phyloP scores from a whole-genome alignment of 495 filamentous ascomycete species.

The Penicillium turbatum region DNA sequence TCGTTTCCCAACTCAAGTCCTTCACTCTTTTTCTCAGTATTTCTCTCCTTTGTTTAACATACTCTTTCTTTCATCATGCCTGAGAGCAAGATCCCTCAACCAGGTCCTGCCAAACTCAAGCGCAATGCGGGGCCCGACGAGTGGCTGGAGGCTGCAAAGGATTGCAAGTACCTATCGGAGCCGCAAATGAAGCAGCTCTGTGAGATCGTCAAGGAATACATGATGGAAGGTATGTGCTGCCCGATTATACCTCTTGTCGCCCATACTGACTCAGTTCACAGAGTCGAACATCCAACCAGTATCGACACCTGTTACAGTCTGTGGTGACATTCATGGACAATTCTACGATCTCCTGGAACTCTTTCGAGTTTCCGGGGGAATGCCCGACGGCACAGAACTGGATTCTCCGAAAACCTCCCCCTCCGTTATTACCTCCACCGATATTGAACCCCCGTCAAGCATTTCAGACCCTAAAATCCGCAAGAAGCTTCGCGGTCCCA shows the following conservation, averaged over 20 bases:
- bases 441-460: slow-evolving; percentile 80
- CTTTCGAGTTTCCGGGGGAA: slow-evolving; percentile 92
- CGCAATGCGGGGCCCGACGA: slow-evolving; percentile 85
- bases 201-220: slow-evolving; percentile 95
- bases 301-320: slow-evolving; percentile 92
- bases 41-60: background rate
- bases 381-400: slow-evolving; percentile 73
- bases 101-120: slow-evolving; percentile 80
- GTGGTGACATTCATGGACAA: slow-evolving; percentile 97
- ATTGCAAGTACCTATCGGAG: slow-evolving; percentile 95
- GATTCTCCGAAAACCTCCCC: slow-evolving; percentile 59
- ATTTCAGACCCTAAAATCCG: slow-evolving; percentile 80
- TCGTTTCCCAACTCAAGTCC: background rate
- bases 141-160: slow-evolving; percentile 92
- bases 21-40: background rate
- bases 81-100: slow-evolving; percentile 70
- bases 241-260: too few relatives aligned
- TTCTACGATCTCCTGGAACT: slow-evolving; percentile 98
- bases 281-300: slow-evolving; percentile 99
- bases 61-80: slow-evolving; percentile 28
- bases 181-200: slow-evolving; percentile 96
- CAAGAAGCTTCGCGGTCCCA: slow-evolving; percentile 66
- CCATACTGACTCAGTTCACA: slow-evolving; percentile 25
- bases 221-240: slow-evolving; percentile 79
- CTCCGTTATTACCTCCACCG: slow-evolving; percentile 71